phyloP scores from a whole-genome alignment of 495 filamentous ascomycete species.

The Chaetomium fimeti region DNA sequence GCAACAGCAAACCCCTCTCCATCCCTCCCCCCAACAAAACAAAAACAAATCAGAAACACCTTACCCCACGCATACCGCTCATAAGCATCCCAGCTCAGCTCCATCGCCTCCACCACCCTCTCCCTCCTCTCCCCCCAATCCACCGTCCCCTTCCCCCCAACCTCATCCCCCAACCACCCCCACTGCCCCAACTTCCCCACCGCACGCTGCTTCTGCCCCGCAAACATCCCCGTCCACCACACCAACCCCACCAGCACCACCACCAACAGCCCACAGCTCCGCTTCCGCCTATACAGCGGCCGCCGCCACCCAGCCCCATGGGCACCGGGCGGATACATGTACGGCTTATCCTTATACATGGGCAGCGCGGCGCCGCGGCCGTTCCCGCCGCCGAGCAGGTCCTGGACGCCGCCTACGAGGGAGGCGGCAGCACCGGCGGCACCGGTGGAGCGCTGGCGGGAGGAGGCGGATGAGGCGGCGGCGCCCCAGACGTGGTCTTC shows the following conservation, averaged over 20 bases:
- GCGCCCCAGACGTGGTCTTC: conserved; percentile 69
- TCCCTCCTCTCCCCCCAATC: conserved; percentile 79
- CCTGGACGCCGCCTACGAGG: conserved; percentile 49
- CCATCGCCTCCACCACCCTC: conserved; percentile 85
- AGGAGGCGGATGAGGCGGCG: conserved; percentile 34
- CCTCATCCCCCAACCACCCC: conserved; percentile 42
- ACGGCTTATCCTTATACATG: conserved; percentile 99
- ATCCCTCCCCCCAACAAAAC: background rate
- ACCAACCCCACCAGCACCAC: conserved; percentile 52
- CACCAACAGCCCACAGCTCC: conserved; percentile 49
- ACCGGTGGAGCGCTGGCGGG: conserved; percentile 29
- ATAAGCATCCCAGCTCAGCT: conserved; percentile 87
- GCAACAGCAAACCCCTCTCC: conserved; percentile 8
- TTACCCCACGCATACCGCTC: conserved; percentile 92
- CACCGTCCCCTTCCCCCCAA: conserved; percentile 34
- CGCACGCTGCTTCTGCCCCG: conserved; percentile 33
- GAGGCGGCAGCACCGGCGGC: background rate
- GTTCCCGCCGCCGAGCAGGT: conserved; percentile 43
- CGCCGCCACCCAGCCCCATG: conserved; percentile 32
- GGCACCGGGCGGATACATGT: conserved; percentile 60
- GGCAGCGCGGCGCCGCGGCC: conserved; percentile 61
- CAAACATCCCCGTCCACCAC: conserved; percentile 61
- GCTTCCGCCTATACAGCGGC: conserved; percentile 54
- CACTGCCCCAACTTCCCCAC: conserved; percentile 38
- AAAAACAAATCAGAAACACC: conserved; percentile 30